phyloP scores from a whole-genome alignment of 352 stramenopile species.

The Elongisporangium prolatum region DNA sequence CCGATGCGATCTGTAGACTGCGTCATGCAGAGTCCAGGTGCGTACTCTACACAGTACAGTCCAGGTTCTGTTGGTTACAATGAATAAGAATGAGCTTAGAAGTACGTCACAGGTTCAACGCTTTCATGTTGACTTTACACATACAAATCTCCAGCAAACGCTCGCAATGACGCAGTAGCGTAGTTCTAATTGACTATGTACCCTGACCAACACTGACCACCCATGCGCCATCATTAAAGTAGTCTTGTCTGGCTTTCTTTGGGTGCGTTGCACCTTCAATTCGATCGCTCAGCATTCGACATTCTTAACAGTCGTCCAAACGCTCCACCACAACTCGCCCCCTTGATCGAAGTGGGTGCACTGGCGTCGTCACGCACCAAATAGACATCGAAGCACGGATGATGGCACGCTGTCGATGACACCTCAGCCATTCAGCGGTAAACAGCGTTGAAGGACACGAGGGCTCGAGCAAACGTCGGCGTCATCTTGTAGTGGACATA shows the following conservation, averaged over 20 bases:
- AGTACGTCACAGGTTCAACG: not conserved
- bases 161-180: not conserved
- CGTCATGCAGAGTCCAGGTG: not conserved
- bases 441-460: not conserved
- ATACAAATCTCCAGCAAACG: too few species aligned
- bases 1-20: not conserved
- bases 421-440: not conserved
- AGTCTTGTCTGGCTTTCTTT: not conserved
- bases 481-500: not conserved
- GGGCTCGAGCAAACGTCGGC: not conserved
- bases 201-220: too few species aligned
- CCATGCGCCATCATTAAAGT: not conserved
- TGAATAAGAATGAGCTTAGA: not conserved
- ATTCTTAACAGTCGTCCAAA: not conserved
- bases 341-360: not conserved
- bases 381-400: not conserved
- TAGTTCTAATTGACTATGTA: not conserved
- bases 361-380: not conserved
- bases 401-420: not conserved
- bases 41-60: too few species aligned
- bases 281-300: not conserved
- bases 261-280: not conserved
- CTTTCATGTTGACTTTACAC: not conserved
- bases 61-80: too few species aligned
- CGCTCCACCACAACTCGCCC: not conserved